phyloP scores from a whole-genome alignment of 441 rosid species.

The Populus hybrid region DNA sequence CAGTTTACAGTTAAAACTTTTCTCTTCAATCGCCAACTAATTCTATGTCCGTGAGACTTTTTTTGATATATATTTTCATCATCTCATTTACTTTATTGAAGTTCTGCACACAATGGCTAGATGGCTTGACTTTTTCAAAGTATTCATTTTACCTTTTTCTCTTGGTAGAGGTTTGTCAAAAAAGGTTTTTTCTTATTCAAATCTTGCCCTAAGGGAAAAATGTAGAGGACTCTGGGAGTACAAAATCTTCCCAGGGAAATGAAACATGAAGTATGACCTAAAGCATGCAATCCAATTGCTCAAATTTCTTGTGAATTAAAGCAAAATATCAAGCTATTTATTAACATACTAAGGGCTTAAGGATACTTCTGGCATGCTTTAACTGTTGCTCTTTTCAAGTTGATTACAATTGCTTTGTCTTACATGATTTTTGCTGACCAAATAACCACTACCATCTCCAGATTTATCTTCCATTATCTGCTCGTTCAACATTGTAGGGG shows the following conservation, averaged over 20 bases:
- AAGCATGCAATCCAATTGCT: neutral
- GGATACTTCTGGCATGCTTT: neutral
- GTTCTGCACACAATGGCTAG: neutral
- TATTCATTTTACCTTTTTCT: neutral
- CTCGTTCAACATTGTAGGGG: neutral
- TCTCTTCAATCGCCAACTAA: neutral
- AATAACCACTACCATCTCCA: neutral
- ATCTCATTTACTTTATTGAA: conserved; percentile 7
- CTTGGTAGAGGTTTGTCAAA: no score
- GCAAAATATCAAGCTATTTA: neutral
- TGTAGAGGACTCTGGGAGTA: neutral
- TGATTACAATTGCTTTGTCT: no score
- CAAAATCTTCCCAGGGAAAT: neutral
- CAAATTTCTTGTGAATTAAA: neutral
- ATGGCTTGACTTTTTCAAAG: conserved; percentile 5
- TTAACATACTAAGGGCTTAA: neutral
- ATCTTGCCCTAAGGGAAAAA: neutral
- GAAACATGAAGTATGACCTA: neutral
- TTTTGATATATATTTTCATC: neutral
- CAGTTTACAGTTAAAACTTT: neutral
- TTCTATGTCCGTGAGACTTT: neutral
- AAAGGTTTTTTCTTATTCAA: neutral
- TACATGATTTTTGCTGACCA: neutral
- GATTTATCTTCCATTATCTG: neutral
- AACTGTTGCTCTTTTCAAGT: neutral